These are phyloP conservation scores for Microcos paniculata DNA, from an alignment of 345 rosid species.

Conservation along the genomic window DNA sequence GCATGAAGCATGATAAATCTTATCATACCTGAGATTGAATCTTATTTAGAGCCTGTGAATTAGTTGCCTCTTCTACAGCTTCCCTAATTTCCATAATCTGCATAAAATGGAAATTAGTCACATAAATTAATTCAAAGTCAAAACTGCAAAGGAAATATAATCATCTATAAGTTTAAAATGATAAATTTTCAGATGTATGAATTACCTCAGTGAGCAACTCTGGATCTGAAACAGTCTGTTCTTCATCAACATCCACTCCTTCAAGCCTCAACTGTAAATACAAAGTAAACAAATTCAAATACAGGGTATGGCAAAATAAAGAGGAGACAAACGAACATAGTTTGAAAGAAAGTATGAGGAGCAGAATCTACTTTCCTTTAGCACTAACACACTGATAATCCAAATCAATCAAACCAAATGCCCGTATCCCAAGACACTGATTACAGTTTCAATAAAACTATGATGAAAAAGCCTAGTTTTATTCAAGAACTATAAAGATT, in stretches of 20 bases:
- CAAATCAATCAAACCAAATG: not conserved
- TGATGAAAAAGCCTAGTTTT: not conserved
- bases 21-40: slow-evolving; percentile 58
- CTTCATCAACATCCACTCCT: slow-evolving; percentile 74
- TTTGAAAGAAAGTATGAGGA: slow-evolving; percentile 4
- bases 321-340: not conserved
- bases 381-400: not conserved
- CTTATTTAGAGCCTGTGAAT: slow-evolving; percentile 51
- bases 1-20: slow-evolving; percentile 3
- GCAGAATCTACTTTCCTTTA: slow-evolving; percentile 4
- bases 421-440: not conserved
- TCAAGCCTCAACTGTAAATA: slow-evolving; percentile 62
- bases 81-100: slow-evolving; percentile 95
- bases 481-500: not conserved
- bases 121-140: not conserved
- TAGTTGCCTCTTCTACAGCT: slow-evolving; percentile 77
- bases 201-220: slow-evolving; percentile 73
- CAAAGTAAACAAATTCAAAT: not conserved
- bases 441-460: not conserved
- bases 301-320: not conserved
- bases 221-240: slow-evolving; percentile 86
- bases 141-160: not conserved
- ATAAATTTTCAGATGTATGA: not conserved
- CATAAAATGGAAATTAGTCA: slow-evolving; percentile 12
- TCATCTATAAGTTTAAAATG: not conserved